Evolutionary conservation across 1,139 yeast genomes (phyloP).

Genomic region (Geotrichum klebahnii): DNA sequence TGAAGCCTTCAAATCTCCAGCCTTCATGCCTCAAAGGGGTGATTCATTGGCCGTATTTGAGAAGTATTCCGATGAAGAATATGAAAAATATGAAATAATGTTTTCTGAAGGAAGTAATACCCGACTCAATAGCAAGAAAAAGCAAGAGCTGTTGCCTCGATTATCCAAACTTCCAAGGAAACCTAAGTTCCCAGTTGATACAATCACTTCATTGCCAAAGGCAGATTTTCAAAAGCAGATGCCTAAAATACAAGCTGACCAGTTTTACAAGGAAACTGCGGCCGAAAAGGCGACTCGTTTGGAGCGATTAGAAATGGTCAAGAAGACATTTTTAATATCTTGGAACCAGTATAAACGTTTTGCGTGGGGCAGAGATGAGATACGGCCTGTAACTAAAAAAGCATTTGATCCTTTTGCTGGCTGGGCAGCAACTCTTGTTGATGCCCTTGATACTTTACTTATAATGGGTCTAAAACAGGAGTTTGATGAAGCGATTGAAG

Average conservation of each 20-base stretch:
- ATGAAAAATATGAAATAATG: slow-evolving; percentile 20
- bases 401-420: slow-evolving; percentile 45
- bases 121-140: slow-evolving; percentile 8
- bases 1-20: slow-evolving; percentile 1
- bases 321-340: slow-evolving; percentile 50
- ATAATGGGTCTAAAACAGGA: slow-evolving; percentile 58
- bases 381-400: slow-evolving; percentile 40
- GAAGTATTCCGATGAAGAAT: slow-evolving; percentile 8
- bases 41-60: neutral
- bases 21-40: slow-evolving; percentile 5
- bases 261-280: slow-evolving; percentile 11
- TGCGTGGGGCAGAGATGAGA: slow-evolving; percentile 70
- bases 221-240: neutral
- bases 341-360: slow-evolving; percentile 57
- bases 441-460: slow-evolving; percentile 63
- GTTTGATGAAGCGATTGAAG: slow-evolving; percentile 49
- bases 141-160: slow-evolving; percentile 17
- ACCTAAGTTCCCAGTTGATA: slow-evolving; percentile 28
- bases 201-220: slow-evolving; percentile 21
- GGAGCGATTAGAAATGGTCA: slow-evolving; percentile 46
- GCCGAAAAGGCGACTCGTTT: slow-evolving; percentile 8
- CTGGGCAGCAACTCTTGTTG: slow-evolving; percentile 56
- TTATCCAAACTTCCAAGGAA: slow-evolving; percentile 25
- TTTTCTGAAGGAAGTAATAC: slow-evolving; percentile 20
- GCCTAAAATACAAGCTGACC: slow-evolving; percentile 17